Conservation (phyloP, 2,329 filamentous ascomycete genomes). For the Nannizzia gypsea region DNA sequence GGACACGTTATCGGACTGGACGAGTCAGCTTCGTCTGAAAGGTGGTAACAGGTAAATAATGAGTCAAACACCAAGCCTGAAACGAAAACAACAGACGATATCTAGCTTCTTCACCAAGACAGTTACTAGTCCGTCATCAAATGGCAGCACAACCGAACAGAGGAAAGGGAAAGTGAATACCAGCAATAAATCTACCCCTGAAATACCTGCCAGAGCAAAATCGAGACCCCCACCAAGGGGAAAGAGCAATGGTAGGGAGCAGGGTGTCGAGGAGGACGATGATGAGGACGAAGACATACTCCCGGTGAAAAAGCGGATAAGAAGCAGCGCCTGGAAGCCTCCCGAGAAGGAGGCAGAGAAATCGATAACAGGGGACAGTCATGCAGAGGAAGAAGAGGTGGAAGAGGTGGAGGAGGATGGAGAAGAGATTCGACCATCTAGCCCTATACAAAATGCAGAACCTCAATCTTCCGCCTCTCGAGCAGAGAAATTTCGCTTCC, state of each 20-base stretch:
- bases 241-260: neutral
- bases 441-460: slow-evolving; percentile 7
- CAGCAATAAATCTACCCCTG: neutral
- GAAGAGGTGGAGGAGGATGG: slow-evolving; percentile 7
- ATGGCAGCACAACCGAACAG: neutral
- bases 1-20: neutral
- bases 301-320: slow-evolving; percentile 33
- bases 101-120: slow-evolving; percentile 73
- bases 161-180: neutral
- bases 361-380: slow-evolving; percentile 3
- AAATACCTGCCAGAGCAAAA: neutral
- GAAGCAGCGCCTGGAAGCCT: slow-evolving; percentile 17
- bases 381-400: slow-evolving; percentile 11
- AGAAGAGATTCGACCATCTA: slow-evolving; percentile 8
- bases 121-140: slow-evolving; percentile 19
- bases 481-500: slow-evolving; percentile 50
- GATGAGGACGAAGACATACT: slow-evolving; percentile 28
- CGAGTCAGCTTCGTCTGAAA: neutral
- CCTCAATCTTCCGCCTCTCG: slow-evolving; percentile 28
- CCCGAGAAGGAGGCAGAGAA: slow-evolving; percentile 6
- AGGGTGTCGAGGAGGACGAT: slow-evolving; percentile 25
- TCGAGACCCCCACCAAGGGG: neutral
- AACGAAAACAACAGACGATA: slow-evolving; percentile 55
- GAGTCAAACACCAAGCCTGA: slow-evolving; percentile 18
- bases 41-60: neutral